These are phyloP conservation scores for Phytophthora colocasiae DNA, from an alignment of 352 stramenopile genomes.

Conservation along the genomic window DNA sequence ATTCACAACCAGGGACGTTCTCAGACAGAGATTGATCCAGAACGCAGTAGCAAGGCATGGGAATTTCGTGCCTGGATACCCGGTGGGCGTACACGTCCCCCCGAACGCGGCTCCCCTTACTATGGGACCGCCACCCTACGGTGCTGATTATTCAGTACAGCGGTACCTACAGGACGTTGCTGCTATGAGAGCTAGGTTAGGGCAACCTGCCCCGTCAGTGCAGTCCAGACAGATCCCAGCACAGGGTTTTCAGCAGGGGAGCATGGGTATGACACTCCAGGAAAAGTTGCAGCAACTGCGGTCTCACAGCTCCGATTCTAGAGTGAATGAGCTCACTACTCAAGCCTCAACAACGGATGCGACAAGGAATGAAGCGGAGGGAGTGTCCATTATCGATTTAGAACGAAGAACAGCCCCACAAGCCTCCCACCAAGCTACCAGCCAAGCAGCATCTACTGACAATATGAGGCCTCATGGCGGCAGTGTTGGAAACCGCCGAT, in stretches of 20 bases:
- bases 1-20: constrained; percentile 15
- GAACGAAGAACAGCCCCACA: constrained; percentile 5
- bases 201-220: not conserved
- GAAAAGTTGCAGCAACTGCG: constrained; percentile 26
- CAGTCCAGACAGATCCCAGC: constrained; percentile 11
- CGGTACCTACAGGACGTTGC: constrained; percentile 12
- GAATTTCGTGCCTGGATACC: constrained; percentile 20
- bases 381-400: not conserved
- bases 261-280: not conserved
- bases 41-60: constrained; percentile 22
- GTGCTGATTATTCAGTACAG: constrained; percentile 2
- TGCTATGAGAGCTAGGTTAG: constrained; percentile 11
- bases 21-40: constrained; percentile 29
- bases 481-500: not conserved
- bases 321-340: not conserved
- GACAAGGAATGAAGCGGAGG: constrained; percentile 2
- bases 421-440: constrained; percentile 2
- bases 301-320: constrained; percentile 1
- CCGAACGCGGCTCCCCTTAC: constrained; percentile 5
- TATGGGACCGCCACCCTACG: not conserved
- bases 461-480: not conserved
- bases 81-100: constrained; percentile 7
- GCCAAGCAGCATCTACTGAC: constrained; percentile 4
- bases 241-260: constrained; percentile 4
- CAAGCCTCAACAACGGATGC: not conserved